Percentiles rank a stretch among this genome's conserved stretches.
Evolutionary conservation across 2,329 filamentous ascomycete genomes (phyloP).

Genomic region (Monosporascus cannonballus): DNA sequence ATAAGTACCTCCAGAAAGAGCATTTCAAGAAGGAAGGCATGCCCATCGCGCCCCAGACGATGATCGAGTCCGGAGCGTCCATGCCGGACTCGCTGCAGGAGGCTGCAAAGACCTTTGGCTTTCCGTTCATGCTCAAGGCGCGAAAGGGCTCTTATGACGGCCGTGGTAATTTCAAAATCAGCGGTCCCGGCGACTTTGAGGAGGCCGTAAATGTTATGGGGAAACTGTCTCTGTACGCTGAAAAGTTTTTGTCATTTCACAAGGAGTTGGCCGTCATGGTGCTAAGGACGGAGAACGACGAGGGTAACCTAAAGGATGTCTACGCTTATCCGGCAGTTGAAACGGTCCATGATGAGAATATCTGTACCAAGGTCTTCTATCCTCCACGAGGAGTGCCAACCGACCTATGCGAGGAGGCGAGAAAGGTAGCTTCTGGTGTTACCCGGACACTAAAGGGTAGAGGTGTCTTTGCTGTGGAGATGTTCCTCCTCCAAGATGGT

Average conservation of each 20-base stretch:
- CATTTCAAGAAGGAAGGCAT: slow-evolving; percentile 64
- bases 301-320: slow-evolving; percentile 40
- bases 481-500: slow-evolving; percentile 78
- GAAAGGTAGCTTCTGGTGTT: slow-evolving; percentile 72
- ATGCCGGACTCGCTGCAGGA: slow-evolving; percentile 55
- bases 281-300: slow-evolving; percentile 72
- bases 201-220: slow-evolving; percentile 65
- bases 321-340: slow-evolving; percentile 86
- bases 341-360: slow-evolving; percentile 90
- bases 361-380: slow-evolving; percentile 88
- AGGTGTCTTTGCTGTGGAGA: slow-evolving; percentile 92
- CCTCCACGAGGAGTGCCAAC: slow-evolving; percentile 68
- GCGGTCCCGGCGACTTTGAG: slow-evolving; percentile 40
- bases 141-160: slow-evolving; percentile 90
- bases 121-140: slow-evolving; percentile 89
- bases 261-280: slow-evolving; percentile 94
- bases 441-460: slow-evolving; percentile 77
- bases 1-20: slow-evolving; percentile 88
- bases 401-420: slow-evolving; percentile 44
- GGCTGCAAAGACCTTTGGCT: slow-evolving; percentile 61
- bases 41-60: slow-evolving; percentile 64
- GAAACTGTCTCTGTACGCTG: slow-evolving; percentile 72
- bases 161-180: slow-evolving; percentile 57
- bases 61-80: slow-evolving; percentile 50
- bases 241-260: slow-evolving; percentile 81